Conservation (phyloP, 106 monocot species). For the Dendrobium chrysotoxum region DNA sequence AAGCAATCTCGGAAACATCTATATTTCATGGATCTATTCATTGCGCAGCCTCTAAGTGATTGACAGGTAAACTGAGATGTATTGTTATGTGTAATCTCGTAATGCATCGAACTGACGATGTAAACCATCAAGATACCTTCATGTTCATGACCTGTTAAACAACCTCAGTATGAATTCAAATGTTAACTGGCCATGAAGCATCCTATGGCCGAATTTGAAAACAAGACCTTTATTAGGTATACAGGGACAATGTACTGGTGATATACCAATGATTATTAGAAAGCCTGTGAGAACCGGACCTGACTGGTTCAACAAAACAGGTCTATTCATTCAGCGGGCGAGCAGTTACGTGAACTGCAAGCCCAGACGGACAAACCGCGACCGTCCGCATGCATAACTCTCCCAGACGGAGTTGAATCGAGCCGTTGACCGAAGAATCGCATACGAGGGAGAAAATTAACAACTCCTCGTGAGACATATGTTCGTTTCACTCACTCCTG, state of each 20-base stretch:
- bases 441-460: too few species aligned
- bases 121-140: background rate
- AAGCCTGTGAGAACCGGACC: too few species aligned
- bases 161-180: background rate
- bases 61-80: background rate
- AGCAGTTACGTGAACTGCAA: too few species aligned
- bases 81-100: background rate
- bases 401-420: too few species aligned
- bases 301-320: too few species aligned
- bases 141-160: background rate
- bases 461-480: too few species aligned
- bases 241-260: background rate
- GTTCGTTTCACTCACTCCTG: too few species aligned
- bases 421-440: too few species aligned
- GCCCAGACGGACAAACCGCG: too few species aligned
- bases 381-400: too few species aligned
- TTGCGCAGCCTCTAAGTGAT: background rate
- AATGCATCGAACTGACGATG: background rate
- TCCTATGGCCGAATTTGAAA: background rate
- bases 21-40: background rate
- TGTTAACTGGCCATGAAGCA: background rate
- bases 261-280: too few species aligned
- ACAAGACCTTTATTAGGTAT: background rate
- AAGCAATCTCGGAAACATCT: background rate
- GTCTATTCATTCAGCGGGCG: too few species aligned